Percentiles rank a stretch among this genome's conserved stretches.
These are phyloP conservation scores for Anacardium occidentale DNA, from an alignment of 345 rosid species.

Conservation along the genomic window DNA sequence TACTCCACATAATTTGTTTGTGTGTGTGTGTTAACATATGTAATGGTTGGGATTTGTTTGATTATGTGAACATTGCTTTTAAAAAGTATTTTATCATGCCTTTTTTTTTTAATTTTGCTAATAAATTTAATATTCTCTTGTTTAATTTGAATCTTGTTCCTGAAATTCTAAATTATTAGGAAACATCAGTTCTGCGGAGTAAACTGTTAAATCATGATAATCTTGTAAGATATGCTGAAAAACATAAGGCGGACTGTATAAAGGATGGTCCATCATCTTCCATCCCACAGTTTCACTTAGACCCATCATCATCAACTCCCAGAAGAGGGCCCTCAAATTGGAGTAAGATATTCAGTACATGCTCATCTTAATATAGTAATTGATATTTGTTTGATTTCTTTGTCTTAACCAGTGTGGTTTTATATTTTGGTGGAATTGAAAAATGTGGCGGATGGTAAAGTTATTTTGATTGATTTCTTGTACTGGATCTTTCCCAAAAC, in stretches of 20 bases:
- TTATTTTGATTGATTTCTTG: neutral
- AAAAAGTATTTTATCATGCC: no score
- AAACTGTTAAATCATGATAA: conserved; percentile 62
- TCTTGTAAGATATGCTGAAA: conserved; percentile 68
- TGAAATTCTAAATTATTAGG: conserved; percentile 44
- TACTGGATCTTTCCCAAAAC: neutral
- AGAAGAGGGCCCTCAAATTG: conserved; percentile 46
- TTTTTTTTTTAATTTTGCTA: no score
- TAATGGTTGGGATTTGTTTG: no score
- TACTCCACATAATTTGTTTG: no score
- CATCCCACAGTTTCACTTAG: conserved; percentile 40
- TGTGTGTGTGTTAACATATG: no score
- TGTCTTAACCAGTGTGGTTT: neutral
- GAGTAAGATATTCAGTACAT: conserved; percentile 43
- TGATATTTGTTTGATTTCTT: conserved; percentile 3
- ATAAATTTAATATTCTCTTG: no score
- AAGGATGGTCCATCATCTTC: conserved; percentile 57
- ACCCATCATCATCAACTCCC: conserved; percentile 51
- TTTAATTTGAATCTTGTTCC: conserved; percentile 10
- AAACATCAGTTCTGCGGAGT: conserved; percentile 56
- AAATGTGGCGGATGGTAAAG: neutral
- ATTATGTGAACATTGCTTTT: no score
- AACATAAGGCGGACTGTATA: conserved; percentile 53
- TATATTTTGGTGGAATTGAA: neutral
- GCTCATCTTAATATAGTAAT: neutral